Evolutionary conservation across 768 basidiomycete genomes (phyloP).

Genomic region (Nidularia sp.): DNA sequence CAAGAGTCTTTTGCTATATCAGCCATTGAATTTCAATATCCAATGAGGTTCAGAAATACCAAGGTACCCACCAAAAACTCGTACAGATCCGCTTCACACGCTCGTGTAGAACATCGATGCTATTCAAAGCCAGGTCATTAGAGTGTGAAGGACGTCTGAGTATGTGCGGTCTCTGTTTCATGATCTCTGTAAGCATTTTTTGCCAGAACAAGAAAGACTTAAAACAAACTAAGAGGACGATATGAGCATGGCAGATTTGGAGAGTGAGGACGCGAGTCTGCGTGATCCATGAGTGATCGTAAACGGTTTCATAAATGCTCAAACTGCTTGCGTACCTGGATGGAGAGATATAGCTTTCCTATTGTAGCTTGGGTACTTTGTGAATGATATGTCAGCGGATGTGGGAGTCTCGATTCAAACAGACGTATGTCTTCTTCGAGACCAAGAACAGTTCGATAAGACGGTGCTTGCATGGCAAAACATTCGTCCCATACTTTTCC

Average conservation of each 20-base stretch:
- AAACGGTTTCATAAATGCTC: background rate
- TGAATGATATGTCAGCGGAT: background rate
- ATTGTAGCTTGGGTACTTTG: background rate
- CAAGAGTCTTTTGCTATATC: background rate
- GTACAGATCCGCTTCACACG: background rate
- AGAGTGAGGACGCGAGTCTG: background rate
- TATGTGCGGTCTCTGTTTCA: no score
- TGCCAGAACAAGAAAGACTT: no score
- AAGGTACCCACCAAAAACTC: background rate
- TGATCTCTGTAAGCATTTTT: no score
- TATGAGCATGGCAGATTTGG: background rate
- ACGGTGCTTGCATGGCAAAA: slow-evolving; percentile 1
- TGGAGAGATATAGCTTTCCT: background rate
- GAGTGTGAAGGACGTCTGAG: no score
- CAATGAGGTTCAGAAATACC: background rate
- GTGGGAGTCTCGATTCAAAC: background rate
- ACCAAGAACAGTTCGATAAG: slow-evolving; percentile 2
- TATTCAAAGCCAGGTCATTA: no score
- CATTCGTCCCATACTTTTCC: slow-evolving; percentile 8
- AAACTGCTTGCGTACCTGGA: background rate
- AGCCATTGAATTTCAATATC: background rate
- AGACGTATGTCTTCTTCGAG: background rate
- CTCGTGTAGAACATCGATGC: no score
- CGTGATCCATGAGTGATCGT: no score
- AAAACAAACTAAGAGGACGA: no score